Evolutionary conservation across 1,139 yeast species (phyloP), one percentile per base, ranked within the genome.

Genomic region (Nakaseomyces kungkrabaensis): DNA sequence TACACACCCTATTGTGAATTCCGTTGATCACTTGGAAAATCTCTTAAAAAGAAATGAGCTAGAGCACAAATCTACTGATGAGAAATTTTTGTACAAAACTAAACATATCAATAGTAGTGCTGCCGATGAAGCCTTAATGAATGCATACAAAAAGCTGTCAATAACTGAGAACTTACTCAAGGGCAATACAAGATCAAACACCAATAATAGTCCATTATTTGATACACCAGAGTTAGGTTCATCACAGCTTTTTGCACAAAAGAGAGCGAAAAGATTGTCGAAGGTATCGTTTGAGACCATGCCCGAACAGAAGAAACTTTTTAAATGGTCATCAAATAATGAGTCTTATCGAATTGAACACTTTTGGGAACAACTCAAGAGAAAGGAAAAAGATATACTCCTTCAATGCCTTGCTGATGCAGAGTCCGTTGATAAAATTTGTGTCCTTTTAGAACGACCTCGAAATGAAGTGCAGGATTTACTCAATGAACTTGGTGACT

Each of bases 381-480:
- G 9, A 9, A 9, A 29, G 31, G 31, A 29, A 3, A 29, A 29
- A 9, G 54, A 53, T 50, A 61, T 68, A 34, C 61, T 84, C 36
- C 67, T 72, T 0, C 68, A 77, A 52, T 68, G 82, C 43, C 60
- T 84, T 34, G 76, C 74, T 53, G 78, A 78, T 27, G 78, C 78
- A 32, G 83, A 80, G 52, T 79, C 79, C 58, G 76, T 83, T 56
- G 96, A 87, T 61, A 76, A 82, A 7, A 81, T 87, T 2, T 82
- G 90, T 58, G 84, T 90, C 0, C 85, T 81, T 56, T 67, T 85
- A 54, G 78, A 76, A 49, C 73, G 74, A 60, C 74, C 85, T 17
- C 71, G 81, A 48, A 64, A 63, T 25, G 84, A 82, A 40, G 77
- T 84, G 1, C 82, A 79, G 55, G 58, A 61, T 6, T 58, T 81